These are phyloP conservation scores for Lasiodiplodia hormozganensis DNA, from an alignment of 2,329 filamentous ascomycete species.

Conservation along the genomic window DNA sequence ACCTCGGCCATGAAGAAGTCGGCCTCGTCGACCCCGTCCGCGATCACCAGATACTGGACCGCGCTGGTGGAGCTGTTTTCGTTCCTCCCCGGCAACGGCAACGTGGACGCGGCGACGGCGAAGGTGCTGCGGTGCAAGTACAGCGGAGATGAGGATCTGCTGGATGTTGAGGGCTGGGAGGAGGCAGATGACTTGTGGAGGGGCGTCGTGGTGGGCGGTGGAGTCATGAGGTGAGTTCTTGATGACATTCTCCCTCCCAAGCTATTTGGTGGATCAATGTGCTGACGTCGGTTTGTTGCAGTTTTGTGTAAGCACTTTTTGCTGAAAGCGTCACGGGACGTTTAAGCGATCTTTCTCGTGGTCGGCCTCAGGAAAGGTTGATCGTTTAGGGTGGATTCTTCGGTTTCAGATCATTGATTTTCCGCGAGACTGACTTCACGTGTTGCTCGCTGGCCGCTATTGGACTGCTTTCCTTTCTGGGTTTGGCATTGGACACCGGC, in stretches of 20 bases:
- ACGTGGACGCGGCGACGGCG: neutral
- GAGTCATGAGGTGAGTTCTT: conserved; percentile 16
- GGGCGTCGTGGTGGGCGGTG: conserved; percentile 15
- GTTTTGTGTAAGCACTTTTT: too few species aligned
- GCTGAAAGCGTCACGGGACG: too few species aligned
- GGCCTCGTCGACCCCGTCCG: neutral
- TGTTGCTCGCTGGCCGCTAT: too few species aligned
- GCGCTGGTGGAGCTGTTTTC: conserved; percentile 23
- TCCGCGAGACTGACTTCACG: too few species aligned
- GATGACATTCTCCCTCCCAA: neutral
- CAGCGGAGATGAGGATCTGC: conserved; percentile 7
- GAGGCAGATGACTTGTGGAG: conserved; percentile 15
- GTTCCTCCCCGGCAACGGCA: conserved; percentile 4
- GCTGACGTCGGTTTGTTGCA: neutral
- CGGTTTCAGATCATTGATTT: too few species aligned
- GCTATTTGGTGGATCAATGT: neutral
- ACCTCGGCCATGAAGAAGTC: neutral
- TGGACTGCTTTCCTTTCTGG: neutral
- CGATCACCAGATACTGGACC: neutral
- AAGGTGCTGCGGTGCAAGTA: conserved; percentile 9
- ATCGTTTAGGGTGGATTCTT: too few species aligned
- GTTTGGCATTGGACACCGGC: neutral
- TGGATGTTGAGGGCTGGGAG: conserved; percentile 13
- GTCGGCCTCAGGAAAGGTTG: too few species aligned
- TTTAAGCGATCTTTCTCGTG: too few species aligned